These are phyloP conservation scores for Pseudogymnoascus sp. DNA, from an alignment of 2,329 filamentous ascomycete species.

Conservation along the genomic window DNA sequence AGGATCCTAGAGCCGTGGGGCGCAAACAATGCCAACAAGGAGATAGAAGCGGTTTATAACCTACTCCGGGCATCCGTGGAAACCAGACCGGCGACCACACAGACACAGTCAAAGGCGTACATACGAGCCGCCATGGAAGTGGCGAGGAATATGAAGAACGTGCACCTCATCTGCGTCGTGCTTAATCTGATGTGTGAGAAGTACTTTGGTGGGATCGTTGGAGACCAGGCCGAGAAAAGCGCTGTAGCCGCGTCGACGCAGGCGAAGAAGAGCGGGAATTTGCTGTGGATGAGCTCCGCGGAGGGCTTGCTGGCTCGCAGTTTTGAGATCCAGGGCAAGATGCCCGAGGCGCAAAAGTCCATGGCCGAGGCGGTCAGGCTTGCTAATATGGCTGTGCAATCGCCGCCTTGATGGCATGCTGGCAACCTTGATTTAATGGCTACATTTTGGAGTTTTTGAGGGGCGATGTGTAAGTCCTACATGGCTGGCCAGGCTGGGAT, in stretches of 20 bases:
- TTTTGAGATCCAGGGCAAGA: slow-evolving; percentile 64
- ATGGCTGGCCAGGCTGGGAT: neutral
- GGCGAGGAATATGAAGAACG: slow-evolving; percentile 64
- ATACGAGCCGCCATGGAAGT: slow-evolving; percentile 66
- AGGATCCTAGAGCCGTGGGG: slow-evolving; percentile 62
- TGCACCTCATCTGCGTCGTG: slow-evolving; percentile 73
- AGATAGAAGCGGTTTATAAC: slow-evolving; percentile 71
- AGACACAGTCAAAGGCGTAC: slow-evolving; percentile 71
- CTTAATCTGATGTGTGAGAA: slow-evolving; percentile 78
- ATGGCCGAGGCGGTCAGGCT: slow-evolving; percentile 35
- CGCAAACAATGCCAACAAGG: slow-evolving; percentile 60
- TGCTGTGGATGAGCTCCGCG: slow-evolving; percentile 73
- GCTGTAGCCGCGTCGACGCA: slow-evolving; percentile 62
- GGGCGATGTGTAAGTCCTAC: neutral
- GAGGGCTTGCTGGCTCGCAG: slow-evolving; percentile 72
- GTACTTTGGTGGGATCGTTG: slow-evolving; percentile 54
- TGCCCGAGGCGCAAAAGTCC: slow-evolving; percentile 40
- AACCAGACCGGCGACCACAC: slow-evolving; percentile 54
- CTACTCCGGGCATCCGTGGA: slow-evolving; percentile 64
- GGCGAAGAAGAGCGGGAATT: slow-evolving; percentile 62
- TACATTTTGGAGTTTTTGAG: slow-evolving; percentile 9
- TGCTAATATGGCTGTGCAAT: slow-evolving; percentile 19
- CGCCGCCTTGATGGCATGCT: slow-evolving; percentile 1
- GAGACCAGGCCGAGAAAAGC: slow-evolving; percentile 72
- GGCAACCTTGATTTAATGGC: slow-evolving; percentile 9